Base-by-base conservation (phyloP, 768 basidiomycete genomes). In the Vararia minispora region DNA sequence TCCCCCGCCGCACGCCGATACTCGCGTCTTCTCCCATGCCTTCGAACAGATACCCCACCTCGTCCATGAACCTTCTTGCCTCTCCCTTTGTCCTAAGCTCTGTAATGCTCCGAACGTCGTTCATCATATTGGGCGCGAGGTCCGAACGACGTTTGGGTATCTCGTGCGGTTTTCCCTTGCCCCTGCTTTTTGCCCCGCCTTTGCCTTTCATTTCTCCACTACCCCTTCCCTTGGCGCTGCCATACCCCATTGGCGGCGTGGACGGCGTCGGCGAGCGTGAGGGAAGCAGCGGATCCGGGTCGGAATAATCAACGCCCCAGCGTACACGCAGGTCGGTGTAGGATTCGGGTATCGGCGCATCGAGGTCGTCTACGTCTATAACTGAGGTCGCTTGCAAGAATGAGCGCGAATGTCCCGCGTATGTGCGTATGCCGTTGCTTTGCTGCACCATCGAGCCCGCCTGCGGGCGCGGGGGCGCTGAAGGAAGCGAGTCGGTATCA, bases 31-130 rank as follows among this genome's bases (percentile, higher is more conserved):
- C 48, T 20, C 75, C 72, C 58, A 89, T 68, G 1, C 87, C 84
- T 55, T 90, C 87, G 44, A 88, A 81, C 4, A 89, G 58, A 58
- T 88, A 90, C 0, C 87, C 87, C 3, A 87, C 71, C 50, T 88
- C 86, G 43, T 90, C 87, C 29, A 87, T 56, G 52, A 89, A 89
- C 12, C 83, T 64, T 44, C 86, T 65, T 38, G 67, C 77, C 58
- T 89, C 84, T 10, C 87, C 87, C 54, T 83, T 84, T 51, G 72
- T 81, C 40, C 85, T 61, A 27, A 89, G 63, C 45, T 89, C 86
- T 1, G 82, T 80, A 30, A 88, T 83, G 42, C 81, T 85, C 58
- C 80, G 81, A 34, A 84, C 51, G 24, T 81, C 77, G 45, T 84
- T 82, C 65, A 74, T 74, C 71, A 79, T 72, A 10, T 72, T 74